These are phyloP conservation scores for Pseudisothecium myosuroides DNA, from an alignment of 225 moss, liverwort and hornwort species.

Conservation along the genomic window DNA sequence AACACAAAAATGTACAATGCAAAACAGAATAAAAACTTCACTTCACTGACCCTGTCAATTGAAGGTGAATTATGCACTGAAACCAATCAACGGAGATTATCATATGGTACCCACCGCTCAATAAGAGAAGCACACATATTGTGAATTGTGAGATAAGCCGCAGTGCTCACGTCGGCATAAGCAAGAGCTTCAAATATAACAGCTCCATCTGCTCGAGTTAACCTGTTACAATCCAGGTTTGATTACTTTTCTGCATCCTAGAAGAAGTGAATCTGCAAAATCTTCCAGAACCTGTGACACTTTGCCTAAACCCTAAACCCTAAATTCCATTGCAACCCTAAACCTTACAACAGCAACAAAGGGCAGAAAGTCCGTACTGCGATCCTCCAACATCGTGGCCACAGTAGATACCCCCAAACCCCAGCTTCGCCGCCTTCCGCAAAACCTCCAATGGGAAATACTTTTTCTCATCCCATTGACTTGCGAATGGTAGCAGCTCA, in stretches of 20 bases:
- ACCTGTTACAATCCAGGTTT: conserved; percentile 16
- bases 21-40: background rate
- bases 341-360: background rate
- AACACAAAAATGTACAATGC: background rate
- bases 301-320: background rate
- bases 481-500: conserved; percentile 85
- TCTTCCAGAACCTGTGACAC: background rate
- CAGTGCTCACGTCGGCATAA: conserved; percentile 84
- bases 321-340: background rate
- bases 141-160: conserved; percentile 91
- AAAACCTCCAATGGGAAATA: conserved; percentile 85
- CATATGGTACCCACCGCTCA: conserved; percentile 48
- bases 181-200: conserved; percentile 93
- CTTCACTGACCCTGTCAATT: background rate
- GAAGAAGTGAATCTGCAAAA: background rate
- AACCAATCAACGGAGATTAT: background rate
- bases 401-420: conserved; percentile 90
- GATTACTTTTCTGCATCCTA: background rate
- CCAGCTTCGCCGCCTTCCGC: conserved; percentile 75
- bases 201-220: conserved; percentile 80
- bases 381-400: conserved; percentile 94
- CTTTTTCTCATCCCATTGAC: conserved; percentile 85
- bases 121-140: conserved; percentile 97
- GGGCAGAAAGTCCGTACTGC: conserved; percentile 29
- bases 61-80: background rate